Evolutionary conservation across 108 stramenopile species (phyloP), one percentile per base, ranked within the genome.

Genomic region (Phaeodactylum tricornutum): DNA sequence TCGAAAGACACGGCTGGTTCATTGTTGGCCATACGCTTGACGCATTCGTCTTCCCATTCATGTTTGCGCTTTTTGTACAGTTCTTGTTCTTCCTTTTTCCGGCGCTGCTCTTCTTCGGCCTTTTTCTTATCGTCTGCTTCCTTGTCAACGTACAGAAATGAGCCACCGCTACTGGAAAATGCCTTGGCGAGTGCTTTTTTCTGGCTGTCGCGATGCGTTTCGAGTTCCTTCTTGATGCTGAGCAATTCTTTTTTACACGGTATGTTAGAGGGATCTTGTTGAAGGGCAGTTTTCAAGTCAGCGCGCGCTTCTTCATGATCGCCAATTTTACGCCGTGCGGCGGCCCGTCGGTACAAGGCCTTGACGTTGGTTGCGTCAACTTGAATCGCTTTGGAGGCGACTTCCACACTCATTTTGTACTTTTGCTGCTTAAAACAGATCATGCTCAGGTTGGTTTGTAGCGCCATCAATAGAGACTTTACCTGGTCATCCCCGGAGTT

Each of bases 1-100:
- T 88, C 87, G 57, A 73, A 86, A 12, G 66, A 61, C 19, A 86
- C 56, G 1, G 74, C 77, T 11, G 61, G 56, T 51, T 85, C 72
- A 40, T 62, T 71, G 20, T 65, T 64, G 4, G 76, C 62, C 76
- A 85, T 74, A 16, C 77, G 66, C 23, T 69, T 38, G 17, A 75
- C 84, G 51, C 84, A 87, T 48, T 92, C 90, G 32, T 87, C 76
- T 52, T 87, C 85, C 90, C 90, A 92, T 31, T 84, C 64, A 31
- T 50, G 23, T 61, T 85, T 87, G 36, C 81, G 61, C 52, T 82
- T 63, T 52, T 75, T 57, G 23, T 66, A 45, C 8, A 47, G 66
- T 55, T 80, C 79, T 24, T 65, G 55, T 32, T 65, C 40, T 39
- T 84, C 66, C 53, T 74, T 63, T 23, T 39, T 25, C 30, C 40